Evolutionary conservation across 2,329 filamentous ascomycete genomes (phyloP), one percentile per base, ranked within the genome.

Genomic region (Nothophaeocryptopus gaeumannii): DNA sequence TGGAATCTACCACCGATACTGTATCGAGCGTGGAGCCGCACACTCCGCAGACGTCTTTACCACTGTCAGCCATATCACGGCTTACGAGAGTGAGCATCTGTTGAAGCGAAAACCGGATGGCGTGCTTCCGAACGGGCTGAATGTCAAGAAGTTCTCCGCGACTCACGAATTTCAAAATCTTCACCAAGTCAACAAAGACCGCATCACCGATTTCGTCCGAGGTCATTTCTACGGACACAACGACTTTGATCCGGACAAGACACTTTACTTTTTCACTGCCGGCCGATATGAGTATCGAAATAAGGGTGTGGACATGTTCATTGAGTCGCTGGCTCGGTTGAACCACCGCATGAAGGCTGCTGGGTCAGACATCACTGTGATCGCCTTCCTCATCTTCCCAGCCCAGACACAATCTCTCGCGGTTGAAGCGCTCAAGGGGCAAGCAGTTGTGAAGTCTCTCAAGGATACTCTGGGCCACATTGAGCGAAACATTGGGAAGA

Each of bases 281-380:
- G 93, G 93, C 53, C 87, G 93, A 56, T 99, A 99, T 67, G 93
- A 99, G 72, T 99, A 92, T 79, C 80, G 93, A 58, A 99, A 99
- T 68, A 99, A 99, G 74, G 93, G 93, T 66, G 92, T 96, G 8
- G 93, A 99, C 72, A 97, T 99, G 93, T 99, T 97, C 72, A 95
- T 99, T 61, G 93, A 99, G 73, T 93, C 91, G 3, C 76, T 99
- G 56, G 93, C 93, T 26, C 88, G 93, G 37, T 75, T 99, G 63
- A 99, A 99, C 73, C 91, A 97, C 75, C 83, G 87, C 34, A 82
- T 99, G 66, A 97, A 97, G 80, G 73, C 74, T 44, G 73, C 84
- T 7, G 89, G 89, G 41, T 95, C 89, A 61, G 95, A 93, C 73
- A 91, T 85, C 68, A 97, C 93, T 0, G 86, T 99, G 7, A 92